Conservation (phyloP, 768 basidiomycete genomes). For the Serendipita sp. region DNA sequence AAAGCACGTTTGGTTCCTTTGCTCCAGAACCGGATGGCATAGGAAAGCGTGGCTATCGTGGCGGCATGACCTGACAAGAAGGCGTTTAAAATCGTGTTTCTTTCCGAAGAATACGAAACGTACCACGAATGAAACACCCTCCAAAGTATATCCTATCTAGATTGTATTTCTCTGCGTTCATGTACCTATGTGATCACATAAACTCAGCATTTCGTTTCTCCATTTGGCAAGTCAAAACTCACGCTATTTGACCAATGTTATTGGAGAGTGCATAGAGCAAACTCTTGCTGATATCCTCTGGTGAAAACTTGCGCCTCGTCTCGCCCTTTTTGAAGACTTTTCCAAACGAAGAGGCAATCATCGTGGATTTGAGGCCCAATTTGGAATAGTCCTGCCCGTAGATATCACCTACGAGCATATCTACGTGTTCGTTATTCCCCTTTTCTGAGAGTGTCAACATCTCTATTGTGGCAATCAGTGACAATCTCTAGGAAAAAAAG, state of each 20-base stretch:
- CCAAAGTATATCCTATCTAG: conserved; percentile 97
- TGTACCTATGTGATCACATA: conserved; percentile 46
- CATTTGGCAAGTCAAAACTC: conserved; percentile 23
- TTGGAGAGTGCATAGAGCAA: conserved; percentile 93
- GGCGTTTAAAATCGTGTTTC: background rate
- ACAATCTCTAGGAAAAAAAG: background rate
- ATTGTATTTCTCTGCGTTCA: conserved; percentile 99
- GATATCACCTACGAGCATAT: conserved; percentile 99
- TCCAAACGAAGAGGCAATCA: conserved; percentile 95
- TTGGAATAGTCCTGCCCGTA: conserved; percentile 95
- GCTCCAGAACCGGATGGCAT: conserved; percentile 99
- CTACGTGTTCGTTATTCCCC: conserved; percentile 85
- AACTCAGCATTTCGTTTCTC: background rate
- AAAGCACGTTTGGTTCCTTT: conserved; percentile 92
- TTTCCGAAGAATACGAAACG: conserved; percentile 13
- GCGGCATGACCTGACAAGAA: conserved; percentile 66
- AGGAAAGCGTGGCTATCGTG: conserved; percentile 92
- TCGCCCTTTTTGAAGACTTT: conserved; percentile 83
- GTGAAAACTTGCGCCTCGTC: conserved; percentile 58
- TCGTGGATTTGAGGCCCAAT: conserved; percentile 91
- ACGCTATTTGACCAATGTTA: conserved; percentile 99
- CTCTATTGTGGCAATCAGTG: conserved; percentile 34
- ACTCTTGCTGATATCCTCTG: conserved; percentile 90
- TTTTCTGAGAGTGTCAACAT: conserved; percentile 89
- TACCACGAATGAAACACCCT: conserved; percentile 95